Evolutionary conservation across 495 filamentous ascomycete genomes (phyloP).

Genomic region (Podospora didyma): DNA sequence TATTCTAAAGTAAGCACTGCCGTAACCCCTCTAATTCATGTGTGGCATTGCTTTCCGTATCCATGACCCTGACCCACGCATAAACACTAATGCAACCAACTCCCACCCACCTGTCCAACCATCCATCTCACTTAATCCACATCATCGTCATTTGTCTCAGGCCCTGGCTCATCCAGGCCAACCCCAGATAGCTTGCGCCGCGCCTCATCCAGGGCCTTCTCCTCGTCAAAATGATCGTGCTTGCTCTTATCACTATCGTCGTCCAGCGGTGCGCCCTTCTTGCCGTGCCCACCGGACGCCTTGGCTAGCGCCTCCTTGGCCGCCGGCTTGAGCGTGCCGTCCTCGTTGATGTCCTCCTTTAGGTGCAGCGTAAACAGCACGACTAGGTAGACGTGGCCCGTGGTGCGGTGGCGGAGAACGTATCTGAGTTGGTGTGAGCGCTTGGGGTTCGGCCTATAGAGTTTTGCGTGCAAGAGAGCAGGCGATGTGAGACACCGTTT

Average conservation of each 20-base stretch:
- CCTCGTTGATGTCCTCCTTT: constrained; percentile 56
- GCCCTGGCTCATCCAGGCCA: not conserved
- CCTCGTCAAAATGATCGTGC: constrained; percentile 17
- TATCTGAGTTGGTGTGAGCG: constrained; percentile 76
- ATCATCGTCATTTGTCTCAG: constrained; percentile 21
- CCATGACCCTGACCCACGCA: no score
- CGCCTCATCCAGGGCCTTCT: constrained; percentile 24
- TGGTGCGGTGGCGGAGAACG: constrained; percentile 72
- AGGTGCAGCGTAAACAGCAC: constrained; percentile 72
- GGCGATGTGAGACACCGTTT: constrained; percentile 1
- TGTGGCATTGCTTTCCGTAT: not conserved
- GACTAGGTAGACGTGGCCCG: constrained; percentile 69
- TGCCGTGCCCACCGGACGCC: constrained; percentile 6
- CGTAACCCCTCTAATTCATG: not conserved
- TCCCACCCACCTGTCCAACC: no score
- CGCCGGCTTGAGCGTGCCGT: constrained; percentile 48
- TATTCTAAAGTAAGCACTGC: no score
- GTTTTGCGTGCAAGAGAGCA: not conserved
- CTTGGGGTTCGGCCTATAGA: constrained; percentile 30
- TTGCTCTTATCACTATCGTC: not conserved
- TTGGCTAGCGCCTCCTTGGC: constrained; percentile 21
- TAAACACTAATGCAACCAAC: not conserved
- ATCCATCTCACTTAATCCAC: constrained; percentile 19
- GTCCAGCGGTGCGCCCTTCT: constrained; percentile 2
- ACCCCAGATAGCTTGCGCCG: constrained; percentile 16